These are phyloP conservation scores for Eucalyptus tenuipes DNA, from an alignment of 345 rosid genomes.

Conservation along the genomic window DNA sequence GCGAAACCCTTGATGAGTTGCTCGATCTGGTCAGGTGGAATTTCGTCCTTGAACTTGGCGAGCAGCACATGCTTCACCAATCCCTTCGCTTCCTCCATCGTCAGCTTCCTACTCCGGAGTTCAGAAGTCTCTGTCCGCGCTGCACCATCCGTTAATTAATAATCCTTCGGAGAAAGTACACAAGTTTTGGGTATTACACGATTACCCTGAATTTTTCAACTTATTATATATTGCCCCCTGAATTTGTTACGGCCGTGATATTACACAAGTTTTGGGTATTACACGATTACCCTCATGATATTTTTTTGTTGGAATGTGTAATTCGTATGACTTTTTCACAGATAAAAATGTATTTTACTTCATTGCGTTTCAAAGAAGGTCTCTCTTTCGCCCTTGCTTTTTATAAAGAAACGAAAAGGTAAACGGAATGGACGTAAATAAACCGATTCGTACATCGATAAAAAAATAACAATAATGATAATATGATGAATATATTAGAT, in stretches of 20 bases:
- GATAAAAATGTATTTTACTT: too few relatives aligned
- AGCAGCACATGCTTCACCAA: constrained; percentile 63
- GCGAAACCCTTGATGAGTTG: constrained; percentile 59
- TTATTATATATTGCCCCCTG: background rate
- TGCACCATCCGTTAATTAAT: background rate
- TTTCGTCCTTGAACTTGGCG: constrained; percentile 63
- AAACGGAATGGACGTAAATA: background rate
- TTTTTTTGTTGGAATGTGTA: background rate
- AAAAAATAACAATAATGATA: too few relatives aligned
- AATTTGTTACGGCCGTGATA: background rate
- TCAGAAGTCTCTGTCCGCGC: background rate
- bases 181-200: background rate
- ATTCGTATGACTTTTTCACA: background rate
- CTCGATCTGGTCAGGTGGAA: constrained; percentile 27
- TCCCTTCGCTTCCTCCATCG: constrained; percentile 62
- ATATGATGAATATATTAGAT: too few relatives aligned
- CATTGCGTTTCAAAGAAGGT: background rate
- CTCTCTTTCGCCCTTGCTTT: background rate
- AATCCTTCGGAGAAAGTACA: background rate
- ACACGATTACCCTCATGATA: background rate
- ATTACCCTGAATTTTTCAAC: background rate
- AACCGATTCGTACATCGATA: too few relatives aligned
- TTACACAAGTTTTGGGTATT: too few relatives aligned
- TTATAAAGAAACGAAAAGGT: background rate
- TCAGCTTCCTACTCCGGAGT: background rate